phyloP scores from a whole-genome alignment of 331 rosid genomes.

The Quercus tomentella region DNA sequence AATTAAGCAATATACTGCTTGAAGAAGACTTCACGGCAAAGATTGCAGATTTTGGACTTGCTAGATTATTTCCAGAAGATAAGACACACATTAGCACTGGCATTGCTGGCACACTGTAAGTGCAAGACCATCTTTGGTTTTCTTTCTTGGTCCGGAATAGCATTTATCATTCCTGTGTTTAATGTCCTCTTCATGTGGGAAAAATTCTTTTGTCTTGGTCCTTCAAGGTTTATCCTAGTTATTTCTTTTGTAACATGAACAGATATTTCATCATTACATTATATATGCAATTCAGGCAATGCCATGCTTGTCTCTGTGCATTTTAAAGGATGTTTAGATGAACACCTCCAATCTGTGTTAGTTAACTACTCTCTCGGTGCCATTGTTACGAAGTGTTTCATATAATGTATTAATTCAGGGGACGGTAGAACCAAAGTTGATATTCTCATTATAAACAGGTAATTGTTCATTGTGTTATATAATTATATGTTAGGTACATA shows the following conservation, averaged over 20 bases:
- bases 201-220: neutral
- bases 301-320: too few species aligned
- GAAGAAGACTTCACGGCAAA: slow-evolving; percentile 52
- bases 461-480: neutral
- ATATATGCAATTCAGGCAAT: neutral
- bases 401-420: neutral
- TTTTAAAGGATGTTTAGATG: neutral
- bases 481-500: neutral
- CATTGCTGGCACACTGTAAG: slow-evolving; percentile 61
- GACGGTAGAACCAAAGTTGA: neutral
- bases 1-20: slow-evolving; percentile 54
- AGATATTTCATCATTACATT: neutral
- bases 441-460: neutral
- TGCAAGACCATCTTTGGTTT: neutral
- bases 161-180: neutral
- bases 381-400: neutral
- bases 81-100: slow-evolving; percentile 68
- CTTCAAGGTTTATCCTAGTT: neutral
- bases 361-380: neutral
- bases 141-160: neutral
- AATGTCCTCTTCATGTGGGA: neutral
- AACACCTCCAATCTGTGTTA: neutral
- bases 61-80: slow-evolving; percentile 68
- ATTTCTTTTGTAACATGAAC: neutral
- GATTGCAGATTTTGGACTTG: slow-evolving; percentile 89